Evolutionary conservation across 1,139 yeast species (phyloP).

Genomic region (Blastobotrys aristatus): DNA sequence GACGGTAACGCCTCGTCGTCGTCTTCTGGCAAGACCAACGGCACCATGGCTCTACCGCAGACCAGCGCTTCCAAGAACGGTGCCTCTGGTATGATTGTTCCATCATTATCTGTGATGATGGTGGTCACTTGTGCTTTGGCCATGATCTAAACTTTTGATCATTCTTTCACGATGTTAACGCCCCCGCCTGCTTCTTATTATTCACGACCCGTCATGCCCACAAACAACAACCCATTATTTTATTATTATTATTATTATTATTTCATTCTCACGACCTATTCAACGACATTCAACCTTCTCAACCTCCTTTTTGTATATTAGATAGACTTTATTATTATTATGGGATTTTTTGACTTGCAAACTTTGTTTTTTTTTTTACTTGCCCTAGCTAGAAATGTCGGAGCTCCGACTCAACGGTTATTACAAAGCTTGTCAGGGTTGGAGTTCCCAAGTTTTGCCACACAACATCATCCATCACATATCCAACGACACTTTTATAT

Average conservation of each 20-base stretch:
- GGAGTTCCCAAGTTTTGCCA: too few species aligned
- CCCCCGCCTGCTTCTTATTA: not conserved
- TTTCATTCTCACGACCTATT: not conserved
- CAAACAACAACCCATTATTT: not conserved
- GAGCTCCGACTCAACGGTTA: not conserved
- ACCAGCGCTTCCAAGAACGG: not conserved
- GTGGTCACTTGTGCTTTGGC: constrained; percentile 1
- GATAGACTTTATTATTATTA: constrained; percentile 5
- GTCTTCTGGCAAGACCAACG: not conserved
- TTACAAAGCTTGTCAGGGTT: too few species aligned
- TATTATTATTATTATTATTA: not conserved
- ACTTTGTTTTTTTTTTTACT: not conserved
- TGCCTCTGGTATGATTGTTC: not conserved
- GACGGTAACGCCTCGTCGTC: not conserved
- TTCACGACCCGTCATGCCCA: not conserved
- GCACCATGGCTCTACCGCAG: not conserved
- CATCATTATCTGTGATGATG: not conserved
- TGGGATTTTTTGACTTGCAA: not conserved
- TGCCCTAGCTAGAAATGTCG: not conserved
- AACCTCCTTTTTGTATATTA: constrained; percentile 10
- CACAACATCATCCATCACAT: too few species aligned
- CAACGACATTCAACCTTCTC: too few species aligned
- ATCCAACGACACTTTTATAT: too few species aligned
- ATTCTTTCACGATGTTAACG: too few species aligned
- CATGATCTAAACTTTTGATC: constrained; percentile 2